These are phyloP conservation scores for Zalaria sp. DNA, from an alignment of 2,329 filamentous ascomycete species.

Conservation along the genomic window DNA sequence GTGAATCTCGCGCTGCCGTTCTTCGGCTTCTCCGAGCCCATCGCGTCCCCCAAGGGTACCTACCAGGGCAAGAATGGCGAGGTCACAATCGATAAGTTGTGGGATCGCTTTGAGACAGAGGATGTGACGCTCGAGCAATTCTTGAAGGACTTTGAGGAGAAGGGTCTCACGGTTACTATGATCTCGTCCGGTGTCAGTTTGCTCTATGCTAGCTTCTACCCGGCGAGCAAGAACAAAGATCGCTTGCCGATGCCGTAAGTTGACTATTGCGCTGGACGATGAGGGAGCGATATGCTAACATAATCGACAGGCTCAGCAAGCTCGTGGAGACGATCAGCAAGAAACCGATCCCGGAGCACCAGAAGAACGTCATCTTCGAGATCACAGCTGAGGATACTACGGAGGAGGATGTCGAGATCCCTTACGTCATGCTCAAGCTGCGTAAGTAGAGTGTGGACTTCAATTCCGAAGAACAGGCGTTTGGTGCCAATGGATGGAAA, in stretches of 20 bases:
- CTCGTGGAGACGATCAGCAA: constrained; percentile 81
- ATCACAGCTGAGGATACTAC: constrained; percentile 80
- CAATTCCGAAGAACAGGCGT: too few species aligned
- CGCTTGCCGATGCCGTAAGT: constrained; percentile 57
- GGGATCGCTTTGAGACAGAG: constrained; percentile 89
- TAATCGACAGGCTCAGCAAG: constrained; percentile 57
- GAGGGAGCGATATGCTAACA: constrained; percentile 13
- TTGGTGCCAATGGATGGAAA: too few species aligned
- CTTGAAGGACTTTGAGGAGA: constrained; percentile 64
- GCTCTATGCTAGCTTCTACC: constrained; percentile 88
- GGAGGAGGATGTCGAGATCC: constrained; percentile 91
- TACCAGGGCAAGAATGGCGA: constrained; percentile 69
- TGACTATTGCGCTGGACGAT: background rate
- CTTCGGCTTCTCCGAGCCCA: constrained; percentile 96
- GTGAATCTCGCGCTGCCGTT: constrained; percentile 92
- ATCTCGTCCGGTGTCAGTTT: constrained; percentile 94
- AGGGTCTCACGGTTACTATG: constrained; percentile 77
- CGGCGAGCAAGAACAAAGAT: constrained; percentile 69
- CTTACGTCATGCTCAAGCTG: constrained; percentile 85
- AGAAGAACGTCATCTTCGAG: constrained; percentile 94
- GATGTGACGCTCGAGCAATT: constrained; percentile 79
- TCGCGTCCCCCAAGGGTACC: constrained; percentile 81
- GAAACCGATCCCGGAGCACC: constrained; percentile 79
- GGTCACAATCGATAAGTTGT: constrained; percentile 85
- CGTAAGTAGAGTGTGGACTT: constrained; percentile 20